Conservation (phyloP, 768 basidiomycete genomes). For the Russula griseocarnosa region DNA sequence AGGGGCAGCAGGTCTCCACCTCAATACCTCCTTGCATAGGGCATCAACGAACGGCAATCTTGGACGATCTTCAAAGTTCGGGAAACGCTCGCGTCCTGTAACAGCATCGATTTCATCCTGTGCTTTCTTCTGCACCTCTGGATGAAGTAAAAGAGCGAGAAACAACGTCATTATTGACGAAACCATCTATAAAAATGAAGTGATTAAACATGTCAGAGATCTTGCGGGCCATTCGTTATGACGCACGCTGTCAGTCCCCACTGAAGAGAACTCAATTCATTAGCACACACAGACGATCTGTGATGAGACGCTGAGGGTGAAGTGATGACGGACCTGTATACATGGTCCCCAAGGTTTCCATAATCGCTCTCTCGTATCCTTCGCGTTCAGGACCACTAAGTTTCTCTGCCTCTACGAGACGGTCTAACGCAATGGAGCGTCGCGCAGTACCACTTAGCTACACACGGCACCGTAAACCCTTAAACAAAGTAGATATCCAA, state of each 20-base stretch:
- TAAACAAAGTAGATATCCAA: not conserved
- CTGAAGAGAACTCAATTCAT: not conserved
- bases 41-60: slow-evolving; percentile 21
- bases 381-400: not conserved
- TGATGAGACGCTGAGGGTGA: not conserved
- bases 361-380: not conserved
- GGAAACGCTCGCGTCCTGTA: slow-evolving; percentile 11
- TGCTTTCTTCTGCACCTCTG: slow-evolving; percentile 18
- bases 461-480: not conserved
- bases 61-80: slow-evolving; percentile 12
- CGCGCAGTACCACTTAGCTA: not conserved
- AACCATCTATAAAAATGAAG: not conserved
- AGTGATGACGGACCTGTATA: not conserved
- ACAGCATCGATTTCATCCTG: slow-evolving; percentile 23
- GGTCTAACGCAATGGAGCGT: not conserved
- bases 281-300: not conserved
- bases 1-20: slow-evolving; percentile 7
- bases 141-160: slow-evolving; percentile 6
- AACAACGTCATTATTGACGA: not conserved
- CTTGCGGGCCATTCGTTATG: not conserved
- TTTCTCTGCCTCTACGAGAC: not conserved
- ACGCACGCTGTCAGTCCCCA: not conserved
- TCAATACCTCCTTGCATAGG: slow-evolving; percentile 12
- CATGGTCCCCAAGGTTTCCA: slow-evolving; percentile 1
- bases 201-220: not conserved